Conservation (phyloP, 805 yeast species). For the Saccharomycopsis fibuligera region DNA sequence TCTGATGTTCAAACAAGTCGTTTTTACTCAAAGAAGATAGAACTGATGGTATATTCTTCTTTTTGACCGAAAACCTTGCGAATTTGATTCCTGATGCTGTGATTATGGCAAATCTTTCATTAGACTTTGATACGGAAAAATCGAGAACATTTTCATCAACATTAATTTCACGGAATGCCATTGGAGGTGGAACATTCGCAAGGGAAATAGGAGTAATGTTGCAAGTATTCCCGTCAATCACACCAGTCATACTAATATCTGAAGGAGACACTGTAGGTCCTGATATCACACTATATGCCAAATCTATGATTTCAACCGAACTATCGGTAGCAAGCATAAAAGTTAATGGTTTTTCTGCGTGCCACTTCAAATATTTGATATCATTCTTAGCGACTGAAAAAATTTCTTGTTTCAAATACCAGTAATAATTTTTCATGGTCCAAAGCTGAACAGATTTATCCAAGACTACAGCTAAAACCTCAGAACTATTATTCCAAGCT, state of each 20-base stretch:
- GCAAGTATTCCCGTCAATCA: slow-evolving; percentile 67
- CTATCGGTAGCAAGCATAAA: slow-evolving; percentile 55
- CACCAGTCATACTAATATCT: slow-evolving; percentile 75
- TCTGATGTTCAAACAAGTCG: background rate
- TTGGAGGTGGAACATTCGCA: slow-evolving; percentile 95
- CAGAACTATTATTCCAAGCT: slow-evolving; percentile 79
- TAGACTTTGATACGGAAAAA: slow-evolving; percentile 56
- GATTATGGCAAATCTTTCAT: slow-evolving; percentile 48
- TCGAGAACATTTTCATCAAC: slow-evolving; percentile 51
- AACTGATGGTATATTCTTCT: slow-evolving; percentile 5
- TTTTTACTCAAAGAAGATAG: background rate
- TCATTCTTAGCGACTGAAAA: slow-evolving; percentile 27
- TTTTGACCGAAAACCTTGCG: slow-evolving; percentile 8
- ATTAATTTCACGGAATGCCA: slow-evolving; percentile 61
- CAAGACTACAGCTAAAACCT: slow-evolving; percentile 65
- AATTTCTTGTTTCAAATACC: slow-evolving; percentile 86
- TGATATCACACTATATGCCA: slow-evolving; percentile 51
- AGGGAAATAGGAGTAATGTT: slow-evolving; percentile 74
- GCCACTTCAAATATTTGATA: slow-evolving; percentile 60
- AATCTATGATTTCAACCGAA: slow-evolving; percentile 56
- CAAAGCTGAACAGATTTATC: slow-evolving; percentile 68
- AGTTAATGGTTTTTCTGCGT: slow-evolving; percentile 80
- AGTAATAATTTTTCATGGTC: slow-evolving; percentile 89
- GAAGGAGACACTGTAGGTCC: slow-evolving; percentile 67
- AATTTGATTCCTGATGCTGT: slow-evolving; percentile 5